Base-by-base conservation (phyloP, 805 yeast genomes). In the Clavispora carvajalis region DNA sequence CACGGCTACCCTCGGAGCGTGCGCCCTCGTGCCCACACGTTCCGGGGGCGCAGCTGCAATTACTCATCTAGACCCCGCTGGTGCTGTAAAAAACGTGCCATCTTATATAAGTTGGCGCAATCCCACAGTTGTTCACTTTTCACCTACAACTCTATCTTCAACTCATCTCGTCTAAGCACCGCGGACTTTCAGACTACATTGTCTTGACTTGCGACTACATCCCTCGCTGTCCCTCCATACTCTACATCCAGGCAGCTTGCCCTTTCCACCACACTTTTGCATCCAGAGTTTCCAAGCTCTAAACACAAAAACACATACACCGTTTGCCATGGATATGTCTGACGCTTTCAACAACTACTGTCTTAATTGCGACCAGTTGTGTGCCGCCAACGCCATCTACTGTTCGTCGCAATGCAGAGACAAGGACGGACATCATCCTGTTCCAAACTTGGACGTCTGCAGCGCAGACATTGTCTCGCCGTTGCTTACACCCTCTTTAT, bases 401-500 rank as follows among this genome's bases (percentile, higher is more conserved):
- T 58, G 62, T 40, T 52, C 55, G 10, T 60, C 58, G 9, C 55
- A 53, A 22, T 69, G 74, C 48, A 61, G 59, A 46, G 49, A 47
- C 28, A 45, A 47, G 12, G 71, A 66, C 42, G 69, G 63, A 45
- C 49, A 47, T 15, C 58, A 54, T 36, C 52, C 40, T 18, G 30
- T 49, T 7, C 36, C 50, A 11, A 39, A 41, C 17, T 44, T 52
- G 37, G 47, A 52, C 30, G 45, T 46, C 16, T 29, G 31, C 26
- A 22, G 29, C 37, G 44, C 44, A 17, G 59, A 54, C 39, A 53
- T 65, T 40, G 62, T 57, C 3, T 61, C 67, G 16, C 73, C 73
- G 4, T 55, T 68, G 42, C 61, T 69, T 37, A 61, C 69, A 19
- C 69, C 70, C 4, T 54, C 62, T 12, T 47, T 60, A 39, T 60